Conservation (phyloP, 2,329 filamentous ascomycete species). For the Didymella keratinophila region DNA sequence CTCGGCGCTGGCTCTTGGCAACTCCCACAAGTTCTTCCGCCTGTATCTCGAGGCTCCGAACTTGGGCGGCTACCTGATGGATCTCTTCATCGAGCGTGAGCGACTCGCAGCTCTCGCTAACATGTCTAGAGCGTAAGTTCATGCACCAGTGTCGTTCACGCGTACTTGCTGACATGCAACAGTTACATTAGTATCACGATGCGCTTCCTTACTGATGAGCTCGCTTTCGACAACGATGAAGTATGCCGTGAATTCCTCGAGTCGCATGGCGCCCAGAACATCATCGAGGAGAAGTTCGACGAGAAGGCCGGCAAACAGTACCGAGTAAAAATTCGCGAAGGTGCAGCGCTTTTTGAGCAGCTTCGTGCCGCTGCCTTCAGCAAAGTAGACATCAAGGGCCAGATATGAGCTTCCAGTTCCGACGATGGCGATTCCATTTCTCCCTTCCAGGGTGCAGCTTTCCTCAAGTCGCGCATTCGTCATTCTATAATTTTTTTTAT, state of each 20-base stretch:
- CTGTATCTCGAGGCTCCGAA: conserved; percentile 93
- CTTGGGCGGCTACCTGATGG: conserved; percentile 98
- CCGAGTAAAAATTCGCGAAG: conserved; percentile 68
- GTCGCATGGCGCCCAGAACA: conserved; percentile 75
- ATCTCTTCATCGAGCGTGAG: conserved; percentile 97
- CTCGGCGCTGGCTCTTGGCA: conserved; percentile 88
- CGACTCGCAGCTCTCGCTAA: conserved; percentile 87
- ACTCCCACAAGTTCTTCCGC: conserved; percentile 98
- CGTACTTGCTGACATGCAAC: conserved; percentile 56
- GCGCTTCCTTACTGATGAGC: conserved; percentile 92
- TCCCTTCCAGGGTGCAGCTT: conserved; percentile 9
- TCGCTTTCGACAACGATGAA: conserved; percentile 91
- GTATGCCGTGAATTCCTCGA: conserved; percentile 91
- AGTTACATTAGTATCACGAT: conserved; percentile 94
- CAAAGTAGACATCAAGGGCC: conserved; percentile 95
- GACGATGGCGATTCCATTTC: conserved; percentile 10
- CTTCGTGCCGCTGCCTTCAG: conserved; percentile 78
- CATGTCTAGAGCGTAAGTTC: conserved; percentile 91
- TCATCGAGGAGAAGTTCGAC: conserved; percentile 78
- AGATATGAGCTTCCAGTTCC: conserved; percentile 70
- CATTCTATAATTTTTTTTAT: conserved; percentile 22
- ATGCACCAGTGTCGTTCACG: too few relatives aligned
- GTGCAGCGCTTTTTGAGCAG: conserved; percentile 70
- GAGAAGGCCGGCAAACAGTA: conserved; percentile 27
- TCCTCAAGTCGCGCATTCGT: conserved; percentile 23